These are phyloP conservation scores for Tranzscheliella williamsii DNA, from an alignment of 1,284 basidiomycete species.

Conservation along the genomic window DNA sequence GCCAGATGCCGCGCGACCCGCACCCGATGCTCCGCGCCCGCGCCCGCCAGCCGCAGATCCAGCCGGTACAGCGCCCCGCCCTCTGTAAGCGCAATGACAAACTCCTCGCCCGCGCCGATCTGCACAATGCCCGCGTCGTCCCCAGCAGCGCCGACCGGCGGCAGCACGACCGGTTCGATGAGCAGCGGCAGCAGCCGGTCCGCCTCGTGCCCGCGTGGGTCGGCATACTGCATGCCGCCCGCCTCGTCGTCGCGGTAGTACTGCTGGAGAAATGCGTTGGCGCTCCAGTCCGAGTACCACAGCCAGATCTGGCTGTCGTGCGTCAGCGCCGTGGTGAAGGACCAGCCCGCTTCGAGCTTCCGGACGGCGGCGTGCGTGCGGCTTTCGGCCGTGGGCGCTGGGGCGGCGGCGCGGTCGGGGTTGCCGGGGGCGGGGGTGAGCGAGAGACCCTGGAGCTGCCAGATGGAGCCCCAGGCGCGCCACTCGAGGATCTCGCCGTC, in stretches of 20 bases:
- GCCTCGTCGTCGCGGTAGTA: constrained; percentile 4
- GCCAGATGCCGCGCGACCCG: not conserved
- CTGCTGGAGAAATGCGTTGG: not conserved
- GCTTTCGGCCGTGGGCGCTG: not conserved
- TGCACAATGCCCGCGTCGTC: constrained; percentile 4
- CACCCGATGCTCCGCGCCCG: not conserved
- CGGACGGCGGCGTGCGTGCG: constrained; percentile 6
- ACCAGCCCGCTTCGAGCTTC: constrained; percentile 48
- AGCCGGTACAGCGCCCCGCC: constrained; percentile 26
- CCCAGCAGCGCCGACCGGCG: not conserved
- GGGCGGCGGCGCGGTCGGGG: not conserved
- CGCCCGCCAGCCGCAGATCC: constrained; percentile 5
- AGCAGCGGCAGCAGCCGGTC: constrained; percentile 6
- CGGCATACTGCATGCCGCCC: not conserved
- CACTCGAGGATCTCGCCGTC: constrained; percentile 33
- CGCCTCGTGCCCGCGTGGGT: constrained; percentile 4
- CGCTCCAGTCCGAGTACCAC: constrained; percentile 15
- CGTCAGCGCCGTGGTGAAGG: constrained; percentile 24
- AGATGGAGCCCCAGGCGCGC: constrained; percentile 27
- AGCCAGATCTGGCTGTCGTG: constrained; percentile 7
- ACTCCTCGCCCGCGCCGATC: constrained; percentile 43
- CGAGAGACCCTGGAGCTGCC: constrained; percentile 9
- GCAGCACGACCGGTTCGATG: constrained; percentile 4
- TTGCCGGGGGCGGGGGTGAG: too few relatives aligned
- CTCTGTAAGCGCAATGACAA: constrained; percentile 37